Conservation (phyloP, 176 grass and related monocot genomes). For the Alopecurus myosuroides region DNA sequence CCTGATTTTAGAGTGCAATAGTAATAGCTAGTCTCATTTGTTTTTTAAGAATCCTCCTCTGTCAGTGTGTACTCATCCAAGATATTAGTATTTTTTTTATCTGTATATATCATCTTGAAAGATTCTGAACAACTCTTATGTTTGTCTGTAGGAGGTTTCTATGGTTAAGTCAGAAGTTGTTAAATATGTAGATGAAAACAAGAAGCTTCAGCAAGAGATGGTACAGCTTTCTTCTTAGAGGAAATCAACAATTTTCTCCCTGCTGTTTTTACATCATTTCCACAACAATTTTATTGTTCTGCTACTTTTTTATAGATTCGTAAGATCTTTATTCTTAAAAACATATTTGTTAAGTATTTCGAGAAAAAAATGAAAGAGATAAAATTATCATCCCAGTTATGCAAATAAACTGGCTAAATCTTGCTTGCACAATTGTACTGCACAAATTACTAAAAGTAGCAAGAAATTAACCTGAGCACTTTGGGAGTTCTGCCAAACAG, state of each 20-base stretch:
- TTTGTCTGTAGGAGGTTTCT: conserved; percentile 35
- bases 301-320: not conserved
- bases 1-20: not conserved
- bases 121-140: not conserved
- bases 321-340: not conserved
- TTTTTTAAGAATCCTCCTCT: not conserved
- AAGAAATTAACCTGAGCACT: not conserved
- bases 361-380: not conserved
- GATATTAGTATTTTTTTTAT: not conserved
- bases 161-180: conserved; percentile 36
- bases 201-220: conserved; percentile 64
- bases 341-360: not conserved
- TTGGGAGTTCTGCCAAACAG: not conserved
- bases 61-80: not conserved
- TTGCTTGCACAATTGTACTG: not conserved
- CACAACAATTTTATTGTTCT: not conserved
- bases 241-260: not conserved
- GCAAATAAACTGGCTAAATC: not conserved
- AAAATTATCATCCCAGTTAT: not conserved
- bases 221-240: conserved; percentile 31
- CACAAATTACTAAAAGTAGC: not conserved
- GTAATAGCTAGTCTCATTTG: not conserved
- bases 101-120: not conserved
- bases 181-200: conserved; percentile 58
- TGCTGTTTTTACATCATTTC: conserved; percentile 1